Base-by-base conservation (phyloP, 192 early-diverging fungal genomes). In the Backusella psychrophila region DNA sequence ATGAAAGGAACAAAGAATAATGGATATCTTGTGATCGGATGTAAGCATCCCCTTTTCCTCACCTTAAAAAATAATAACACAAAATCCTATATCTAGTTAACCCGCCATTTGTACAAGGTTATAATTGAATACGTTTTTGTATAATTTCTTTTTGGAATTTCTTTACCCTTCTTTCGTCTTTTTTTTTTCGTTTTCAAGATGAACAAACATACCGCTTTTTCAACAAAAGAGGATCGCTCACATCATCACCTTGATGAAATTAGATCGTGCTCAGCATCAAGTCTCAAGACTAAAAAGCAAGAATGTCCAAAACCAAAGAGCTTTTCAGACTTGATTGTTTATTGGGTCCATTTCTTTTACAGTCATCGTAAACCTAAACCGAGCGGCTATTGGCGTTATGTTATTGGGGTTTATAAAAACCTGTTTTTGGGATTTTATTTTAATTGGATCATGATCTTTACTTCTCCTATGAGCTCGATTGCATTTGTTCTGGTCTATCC, bases 361-460 rank as follows among this genome's bases (percentile, higher is more conserved):
- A 56, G n/a, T 26, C 7, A 56, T 56, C 53, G 53, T 2, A 56
- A 56, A 21, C 19, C 53, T 56, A 56, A 56, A 56, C 72, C 72
- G n/a, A 73, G 53, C 21, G 46, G 46, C 1, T 73, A 73, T 36
- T 53, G 46, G n/a, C 34, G 34, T n/a, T 73, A 73, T 35, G 52
- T 65, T 4, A 15, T 73, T 34, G 52, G 52, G 3, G 52, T 53
- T n/a, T 73, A 82, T 67, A 76, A 33, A 35, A 82, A 75, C 42
- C 52, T 85, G 2, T 29, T 77, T 2, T 67, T 83, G 11, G 80
- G 81, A 3, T 77, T 82, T 36, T 75, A 84, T 12, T 85, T 85
- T 33, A 80, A 85, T 66, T 76, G 75, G 72, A 53, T 72, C 17
- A 80, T 83, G 76, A 39, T 76, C n/a, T 63, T 82, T 67, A 66